Evolutionary conservation across 768 basidiomycete species (phyloP), one percentile per base, ranked within the genome.

Genomic region (Phylloporus sp.): DNA sequence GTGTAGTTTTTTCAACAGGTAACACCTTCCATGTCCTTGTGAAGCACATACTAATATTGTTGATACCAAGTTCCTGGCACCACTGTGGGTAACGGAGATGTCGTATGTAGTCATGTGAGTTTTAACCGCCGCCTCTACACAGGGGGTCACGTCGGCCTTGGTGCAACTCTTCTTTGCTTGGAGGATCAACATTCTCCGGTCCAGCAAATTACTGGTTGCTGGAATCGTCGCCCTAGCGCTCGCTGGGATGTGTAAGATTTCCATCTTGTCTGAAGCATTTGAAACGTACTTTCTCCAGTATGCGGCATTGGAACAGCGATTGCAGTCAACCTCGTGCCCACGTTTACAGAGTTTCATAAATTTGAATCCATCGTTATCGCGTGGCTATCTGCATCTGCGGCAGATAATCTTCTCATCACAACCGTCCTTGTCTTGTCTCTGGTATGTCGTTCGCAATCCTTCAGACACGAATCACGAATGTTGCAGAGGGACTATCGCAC

Each of bases 401-500:
- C 69, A 10, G 69, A 71, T 10, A 80, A 80, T 55, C 52, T 73
- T 8, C 50, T 77, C 9, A 80, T 81, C 39, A 73, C 79, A 1
- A 44, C 57, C 0, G 50, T 68, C 2, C 65, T 80, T 6, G 71
- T 72, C 7, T 54, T 64, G 38, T 70, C 66, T 29, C 57, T 80
- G 60, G 78, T 76, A 49, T 18, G 70, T 58, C 26, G 18, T 38
- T 15, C 20, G 2, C 15, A 41, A 26, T 21, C n/a, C 14, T 24
- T 24, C 9, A 7, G 23, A 29, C 6, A 20, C n/a, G n/a, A 14
- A 38, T 40, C 18, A 38, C 48, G 15, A 53, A 1, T 9, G 36
- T 18, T 24, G 20, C 44, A 78, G 77, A 58, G 59, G 33, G 55
- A 57, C 14, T 60, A 61, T 18, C 63, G 62, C 31, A 74, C 69